These are phyloP conservation scores for Diaporthe sp. DNA, from an alignment of 2,329 filamentous ascomycete genomes.

Conservation along the genomic window DNA sequence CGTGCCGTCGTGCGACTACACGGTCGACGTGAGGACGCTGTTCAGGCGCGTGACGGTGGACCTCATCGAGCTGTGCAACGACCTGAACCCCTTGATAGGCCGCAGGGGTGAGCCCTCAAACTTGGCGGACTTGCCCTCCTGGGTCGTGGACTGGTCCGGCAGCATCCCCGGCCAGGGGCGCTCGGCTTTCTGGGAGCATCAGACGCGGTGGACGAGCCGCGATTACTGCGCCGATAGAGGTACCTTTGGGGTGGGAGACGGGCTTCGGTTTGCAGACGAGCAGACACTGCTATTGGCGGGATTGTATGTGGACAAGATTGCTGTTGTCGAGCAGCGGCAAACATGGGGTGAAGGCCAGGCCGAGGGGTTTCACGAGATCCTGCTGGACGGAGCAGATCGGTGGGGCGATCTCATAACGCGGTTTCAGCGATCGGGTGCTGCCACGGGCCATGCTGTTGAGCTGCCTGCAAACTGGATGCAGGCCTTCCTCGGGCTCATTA, in stretches of 20 bases:
- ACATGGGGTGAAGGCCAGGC: not conserved
- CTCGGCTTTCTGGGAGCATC: not conserved
- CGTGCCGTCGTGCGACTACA: not conserved
- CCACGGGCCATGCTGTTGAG: not conserved
- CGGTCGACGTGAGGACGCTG: not conserved
- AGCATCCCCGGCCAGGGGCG: not conserved
- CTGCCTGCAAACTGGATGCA: not conserved
- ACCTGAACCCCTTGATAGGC: constrained; percentile 1
- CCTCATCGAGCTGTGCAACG: not conserved
- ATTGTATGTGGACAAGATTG: constrained; percentile 4
- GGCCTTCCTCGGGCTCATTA: constrained; percentile 7
- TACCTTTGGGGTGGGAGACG: not conserved
- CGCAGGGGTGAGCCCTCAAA: not conserved
- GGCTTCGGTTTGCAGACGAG: not conserved
- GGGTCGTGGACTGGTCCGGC: constrained; percentile 8
- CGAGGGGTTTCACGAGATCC: not conserved
- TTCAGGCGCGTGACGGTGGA: not conserved
- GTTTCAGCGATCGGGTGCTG: not conserved
- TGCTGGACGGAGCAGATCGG: not conserved
- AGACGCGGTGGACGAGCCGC: not conserved
- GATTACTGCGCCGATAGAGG: not conserved
- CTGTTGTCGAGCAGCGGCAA: constrained; percentile 2
- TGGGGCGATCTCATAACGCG: constrained; percentile 1
- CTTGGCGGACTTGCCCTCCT: not conserved
- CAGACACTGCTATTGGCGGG: not conserved